Percentiles rank a stretch among this genome's conserved stretches.
Evolutionary conservation across 78 protist species (phyloP).

Genomic region (Dictyostelium purpureum): DNA sequence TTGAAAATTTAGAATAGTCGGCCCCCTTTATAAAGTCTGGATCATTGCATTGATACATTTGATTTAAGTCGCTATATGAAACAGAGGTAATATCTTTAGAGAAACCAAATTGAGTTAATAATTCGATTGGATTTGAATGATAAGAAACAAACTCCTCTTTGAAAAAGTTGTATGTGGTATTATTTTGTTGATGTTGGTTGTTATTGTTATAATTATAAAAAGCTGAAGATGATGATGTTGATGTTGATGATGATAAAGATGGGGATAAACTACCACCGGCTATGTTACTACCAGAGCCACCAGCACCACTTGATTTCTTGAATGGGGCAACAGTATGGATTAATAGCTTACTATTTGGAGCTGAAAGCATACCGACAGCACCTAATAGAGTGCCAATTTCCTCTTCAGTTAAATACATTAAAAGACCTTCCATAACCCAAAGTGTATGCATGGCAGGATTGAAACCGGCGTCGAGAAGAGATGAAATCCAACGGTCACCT

Average conservation of each 20-base stretch:
- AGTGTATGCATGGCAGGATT: conserved; percentile 2
- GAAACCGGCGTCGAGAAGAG: conserved; percentile 2
- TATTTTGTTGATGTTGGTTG: too few relatives aligned
- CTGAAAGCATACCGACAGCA: neutral
- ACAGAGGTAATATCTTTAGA: neutral
- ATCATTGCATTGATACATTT: neutral
- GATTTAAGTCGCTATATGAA: conserved; percentile 10
- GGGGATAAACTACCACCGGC: neutral
- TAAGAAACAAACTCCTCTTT: conserved; percentile 9
- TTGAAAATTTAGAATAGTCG: neutral
- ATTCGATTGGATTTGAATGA: conserved; percentile 2
- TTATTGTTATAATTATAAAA: too few relatives aligned
- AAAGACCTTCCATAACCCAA: conserved; percentile 55
- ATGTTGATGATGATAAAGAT: neutral
- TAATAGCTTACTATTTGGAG: neutral
- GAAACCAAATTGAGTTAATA: conserved; percentile 4
- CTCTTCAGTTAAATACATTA: conserved; percentile 32
- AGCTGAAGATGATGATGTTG: neutral
- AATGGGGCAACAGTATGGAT: conserved; percentile 17
- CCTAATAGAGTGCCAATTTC: neutral
- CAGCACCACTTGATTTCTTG: neutral
- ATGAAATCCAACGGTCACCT: conserved; percentile 15
- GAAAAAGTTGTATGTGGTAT: neutral
- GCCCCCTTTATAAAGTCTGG: neutral
- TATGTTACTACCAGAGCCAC: neutral